Conservation (phyloP, 768 basidiomycete genomes). For the Russula sp. region DNA sequence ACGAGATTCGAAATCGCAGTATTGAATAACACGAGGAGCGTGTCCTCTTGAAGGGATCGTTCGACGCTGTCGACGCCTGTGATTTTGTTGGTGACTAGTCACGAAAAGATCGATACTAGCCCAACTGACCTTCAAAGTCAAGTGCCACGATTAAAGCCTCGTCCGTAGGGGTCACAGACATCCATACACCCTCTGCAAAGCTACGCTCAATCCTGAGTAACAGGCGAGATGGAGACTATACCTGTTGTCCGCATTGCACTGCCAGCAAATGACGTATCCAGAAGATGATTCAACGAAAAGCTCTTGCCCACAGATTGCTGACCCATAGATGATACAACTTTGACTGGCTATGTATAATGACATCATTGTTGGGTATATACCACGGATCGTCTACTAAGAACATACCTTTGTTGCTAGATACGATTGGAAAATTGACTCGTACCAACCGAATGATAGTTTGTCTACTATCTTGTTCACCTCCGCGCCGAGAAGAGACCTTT, state of each 20-base stretch:
- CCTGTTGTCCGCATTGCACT: slow-evolving; percentile 59
- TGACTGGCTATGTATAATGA: slow-evolving; percentile 41
- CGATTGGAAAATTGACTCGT: slow-evolving; percentile 56
- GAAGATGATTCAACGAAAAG: slow-evolving; percentile 53
- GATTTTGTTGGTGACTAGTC: background rate
- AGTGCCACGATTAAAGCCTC: slow-evolving; percentile 50
- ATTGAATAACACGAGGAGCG: slow-evolving; percentile 56
- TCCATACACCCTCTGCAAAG: slow-evolving; percentile 51
- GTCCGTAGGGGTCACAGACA: slow-evolving; percentile 58
- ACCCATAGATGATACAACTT: slow-evolving; percentile 63
- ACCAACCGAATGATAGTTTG: slow-evolving; percentile 54
- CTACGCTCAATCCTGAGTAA: background rate
- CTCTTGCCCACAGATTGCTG: slow-evolving; percentile 64
- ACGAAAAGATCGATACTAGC: background rate
- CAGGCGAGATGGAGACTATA: slow-evolving; percentile 1
- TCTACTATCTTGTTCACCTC: slow-evolving; percentile 53
- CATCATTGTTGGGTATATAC: background rate
- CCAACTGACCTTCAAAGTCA: slow-evolving; percentile 53
- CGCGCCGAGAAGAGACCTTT: slow-evolving; percentile 51
- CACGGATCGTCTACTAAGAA: background rate
- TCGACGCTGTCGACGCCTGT: slow-evolving; percentile 59
- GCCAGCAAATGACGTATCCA: slow-evolving; percentile 60
- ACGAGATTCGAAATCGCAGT: slow-evolving; percentile 61
- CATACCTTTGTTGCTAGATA: slow-evolving; percentile 55
- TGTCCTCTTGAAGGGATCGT: slow-evolving; percentile 57